Percentiles rank a stretch among this genome's conserved stretches.
Conservation (phyloP, 345 rosid species). For the Murraya paniculata region DNA sequence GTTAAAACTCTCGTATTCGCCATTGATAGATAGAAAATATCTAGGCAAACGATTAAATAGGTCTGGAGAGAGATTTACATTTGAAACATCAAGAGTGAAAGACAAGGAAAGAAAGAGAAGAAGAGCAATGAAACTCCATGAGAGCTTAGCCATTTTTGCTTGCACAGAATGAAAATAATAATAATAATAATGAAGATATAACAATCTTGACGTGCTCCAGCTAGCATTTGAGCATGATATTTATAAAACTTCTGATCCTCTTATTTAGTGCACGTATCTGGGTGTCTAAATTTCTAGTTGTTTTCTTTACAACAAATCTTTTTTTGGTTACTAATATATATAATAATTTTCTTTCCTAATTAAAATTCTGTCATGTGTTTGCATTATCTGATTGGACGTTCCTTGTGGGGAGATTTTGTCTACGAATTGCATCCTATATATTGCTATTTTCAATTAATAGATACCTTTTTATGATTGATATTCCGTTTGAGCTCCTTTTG, state of each 20-base stretch:
- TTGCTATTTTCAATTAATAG: no score
- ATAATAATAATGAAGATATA: not conserved
- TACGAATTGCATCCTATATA: no score
- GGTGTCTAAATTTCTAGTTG: no score
- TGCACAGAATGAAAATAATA: not conserved
- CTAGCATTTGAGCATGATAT: not conserved
- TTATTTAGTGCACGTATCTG: no score
- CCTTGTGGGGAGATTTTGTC: not conserved
- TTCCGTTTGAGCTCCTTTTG: no score
- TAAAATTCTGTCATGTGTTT: not conserved
- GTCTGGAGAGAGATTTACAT: not conserved
- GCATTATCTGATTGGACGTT: not conserved
- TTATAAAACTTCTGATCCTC: no score
- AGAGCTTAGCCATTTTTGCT: conserved; percentile 11
- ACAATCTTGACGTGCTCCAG: no score
- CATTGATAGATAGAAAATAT: not conserved
- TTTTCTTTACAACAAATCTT: no score
- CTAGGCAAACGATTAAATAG: not conserved
- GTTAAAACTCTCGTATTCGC: not conserved
- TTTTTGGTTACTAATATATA: no score
- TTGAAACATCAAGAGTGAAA: not conserved
- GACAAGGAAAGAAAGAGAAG: not conserved
- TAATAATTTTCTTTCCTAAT: no score
- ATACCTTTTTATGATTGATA: no score
- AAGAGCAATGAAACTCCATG: not conserved